These are phyloP conservation scores for Persicaria maculosa DNA, from an alignment of 148 eudicot genomes.

Conservation along the genomic window DNA sequence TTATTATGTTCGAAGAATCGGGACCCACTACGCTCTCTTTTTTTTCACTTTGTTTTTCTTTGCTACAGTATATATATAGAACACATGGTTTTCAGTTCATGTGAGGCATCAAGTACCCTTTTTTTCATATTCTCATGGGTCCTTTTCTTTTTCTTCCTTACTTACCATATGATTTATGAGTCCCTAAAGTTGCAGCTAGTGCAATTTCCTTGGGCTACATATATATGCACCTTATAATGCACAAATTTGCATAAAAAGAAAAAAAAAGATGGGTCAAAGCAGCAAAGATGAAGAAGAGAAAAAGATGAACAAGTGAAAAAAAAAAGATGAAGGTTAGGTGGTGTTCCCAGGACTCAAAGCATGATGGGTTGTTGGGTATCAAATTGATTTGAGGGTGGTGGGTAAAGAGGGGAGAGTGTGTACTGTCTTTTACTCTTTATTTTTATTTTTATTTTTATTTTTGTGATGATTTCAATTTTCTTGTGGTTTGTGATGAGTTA, in stretches of 20 bases:
- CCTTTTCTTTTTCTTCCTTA: neutral
- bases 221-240: neutral
- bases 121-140: neutral
- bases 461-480: neutral
- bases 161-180: neutral
- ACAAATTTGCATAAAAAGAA: neutral
- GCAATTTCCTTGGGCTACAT: neutral
- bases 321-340: neutral
- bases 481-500: neutral
- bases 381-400: neutral
- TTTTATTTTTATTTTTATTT: neutral
- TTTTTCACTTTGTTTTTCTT: neutral
- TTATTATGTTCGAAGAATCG: no score
- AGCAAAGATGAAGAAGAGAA: slow-evolving; percentile 1
- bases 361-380: slow-evolving; percentile 42
- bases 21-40: no score
- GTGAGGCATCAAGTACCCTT: neutral
- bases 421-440: no score
- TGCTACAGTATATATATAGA: neutral
- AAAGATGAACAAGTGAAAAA: neutral
- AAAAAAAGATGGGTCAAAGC: neutral
- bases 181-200: neutral
- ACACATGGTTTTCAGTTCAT: no score
- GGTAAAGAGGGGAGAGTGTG: neutral
- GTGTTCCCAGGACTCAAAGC: slow-evolving; percentile 26